These are phyloP conservation scores for Aspergillus ibericus DNA, from an alignment of 2,329 filamentous ascomycete genomes.

Conservation along the genomic window DNA sequence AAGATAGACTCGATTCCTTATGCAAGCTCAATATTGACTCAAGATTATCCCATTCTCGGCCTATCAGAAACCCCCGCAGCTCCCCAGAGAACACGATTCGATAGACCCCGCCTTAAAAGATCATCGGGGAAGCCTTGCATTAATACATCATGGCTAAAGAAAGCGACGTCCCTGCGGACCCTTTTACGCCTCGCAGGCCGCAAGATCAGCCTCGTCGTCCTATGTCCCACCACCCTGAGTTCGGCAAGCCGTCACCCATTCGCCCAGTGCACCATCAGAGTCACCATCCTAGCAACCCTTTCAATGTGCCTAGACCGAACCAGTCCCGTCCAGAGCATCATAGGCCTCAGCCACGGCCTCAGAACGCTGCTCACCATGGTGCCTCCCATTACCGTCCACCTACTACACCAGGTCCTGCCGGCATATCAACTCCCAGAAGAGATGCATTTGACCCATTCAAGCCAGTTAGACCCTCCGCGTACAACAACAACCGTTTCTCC, in stretches of 20 bases:
- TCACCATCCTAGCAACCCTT: slow-evolving; percentile 44
- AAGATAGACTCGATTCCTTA: neutral
- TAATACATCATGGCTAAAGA: slow-evolving; percentile 52
- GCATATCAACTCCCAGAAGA: slow-evolving; percentile 24
- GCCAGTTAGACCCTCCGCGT: slow-evolving; percentile 38
- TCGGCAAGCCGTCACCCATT: slow-evolving; percentile 60
- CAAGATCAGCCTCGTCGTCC: slow-evolving; percentile 36
- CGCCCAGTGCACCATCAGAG: slow-evolving; percentile 44
- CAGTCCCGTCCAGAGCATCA: slow-evolving; percentile 54
- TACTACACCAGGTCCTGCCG: slow-evolving; percentile 17
- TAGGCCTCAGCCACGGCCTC: slow-evolving; percentile 31
- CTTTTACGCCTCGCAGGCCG: slow-evolving; percentile 36
- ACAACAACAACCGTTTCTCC: slow-evolving; percentile 30
- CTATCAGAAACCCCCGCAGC: neutral
- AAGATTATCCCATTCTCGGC: too few relatives aligned
- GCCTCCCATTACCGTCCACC: slow-evolving; percentile 20
- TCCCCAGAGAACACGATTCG: neutral
- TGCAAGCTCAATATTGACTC: neutral
- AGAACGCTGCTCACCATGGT: slow-evolving; percentile 17
- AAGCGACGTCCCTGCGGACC: slow-evolving; percentile 46
- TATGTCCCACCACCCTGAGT: slow-evolving; percentile 50
- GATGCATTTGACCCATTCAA: slow-evolving; percentile 44
- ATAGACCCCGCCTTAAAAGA: neutral
- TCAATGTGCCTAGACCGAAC: slow-evolving; percentile 54
- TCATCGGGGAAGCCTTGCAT: neutral